Base-by-base conservation (phyloP, 495 filamentous ascomycete species). In the Patellaria atrata region DNA sequence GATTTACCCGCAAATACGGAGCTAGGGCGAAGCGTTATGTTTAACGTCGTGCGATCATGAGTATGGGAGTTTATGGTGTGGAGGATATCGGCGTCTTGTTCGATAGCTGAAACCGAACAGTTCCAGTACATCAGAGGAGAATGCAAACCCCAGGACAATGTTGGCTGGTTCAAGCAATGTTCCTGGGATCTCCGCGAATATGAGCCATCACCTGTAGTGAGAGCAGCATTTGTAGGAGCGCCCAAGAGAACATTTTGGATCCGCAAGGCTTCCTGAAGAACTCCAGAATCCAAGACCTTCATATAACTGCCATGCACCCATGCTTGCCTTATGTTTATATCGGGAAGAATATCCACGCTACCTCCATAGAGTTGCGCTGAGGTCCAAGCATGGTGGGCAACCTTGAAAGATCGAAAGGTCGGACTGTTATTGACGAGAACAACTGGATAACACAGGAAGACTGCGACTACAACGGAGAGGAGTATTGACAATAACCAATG, bases 111-210 rank as follows among this genome's bases (percentile, higher is more conserved):
- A 13, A 58, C 44, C 10, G 71, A 77, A 43, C 73, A 76, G 25
- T 70, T 69, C 78, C 78, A 83, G 47, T 80, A 81, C 52, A 79
- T 68, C 15, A 83, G 54, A 15, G 78, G 77, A 8, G 78, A 81
- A 46, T 83, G 77, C 43, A 75, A 77, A 40, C 54, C 56, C 58
- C 58, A 61, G 0, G 36, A 41, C 9, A 18, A 20, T 8, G 20
- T 39, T 22, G 19, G 8, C 23, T 10, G 1, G 10, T 9, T 22
- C 31, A 34, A 11, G 10, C 17, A 50, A 28, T 4, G 36, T 41
- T 10, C 46, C 38, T 1, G 41, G 39, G 26, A 9, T 9, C 31
- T 6, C 6, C 19, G 10, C 15, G 15, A 9, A 6, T 8, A 23
- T 34, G 15, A 8, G 19, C 6, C 9, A 25, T 8, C 8, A 9